Evolutionary conservation across 495 filamentous ascomycete genomes (phyloP).

Genomic region (Immersiella caudata): DNA sequence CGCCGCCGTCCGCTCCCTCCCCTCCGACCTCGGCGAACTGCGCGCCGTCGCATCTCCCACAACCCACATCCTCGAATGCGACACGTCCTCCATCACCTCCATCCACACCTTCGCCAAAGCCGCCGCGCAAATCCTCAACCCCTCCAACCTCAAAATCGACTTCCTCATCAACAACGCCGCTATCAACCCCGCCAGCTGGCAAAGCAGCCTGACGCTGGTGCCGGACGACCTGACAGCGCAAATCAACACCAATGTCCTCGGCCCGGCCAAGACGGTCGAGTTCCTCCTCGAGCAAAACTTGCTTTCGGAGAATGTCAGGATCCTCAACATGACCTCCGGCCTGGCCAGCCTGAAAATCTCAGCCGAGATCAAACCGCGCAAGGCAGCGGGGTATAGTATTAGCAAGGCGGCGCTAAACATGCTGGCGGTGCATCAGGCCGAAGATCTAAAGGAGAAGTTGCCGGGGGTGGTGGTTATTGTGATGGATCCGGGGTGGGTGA

Average conservation of each 20-base stretch:
- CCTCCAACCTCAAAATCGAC: slow-evolving; percentile 39
- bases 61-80: slow-evolving; percentile 51
- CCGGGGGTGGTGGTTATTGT: slow-evolving; percentile 51
- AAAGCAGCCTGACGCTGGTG: slow-evolving; percentile 42
- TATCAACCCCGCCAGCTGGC: slow-evolving; percentile 38
- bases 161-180: slow-evolving; percentile 50
- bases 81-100: slow-evolving; percentile 38
- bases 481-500: slow-evolving; percentile 65
- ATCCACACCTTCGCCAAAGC: slow-evolving; percentile 39
- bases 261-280: slow-evolving; percentile 44
- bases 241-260: slow-evolving; percentile 45
- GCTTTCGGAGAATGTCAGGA: slow-evolving; percentile 30
- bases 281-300: slow-evolving; percentile 31
- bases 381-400: slow-evolving; percentile 43
- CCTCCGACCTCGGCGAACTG: slow-evolving; percentile 37
- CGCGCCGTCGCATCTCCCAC: slow-evolving; percentile 32
- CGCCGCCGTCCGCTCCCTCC: slow-evolving; percentile 48
- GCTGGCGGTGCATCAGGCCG: slow-evolving; percentile 46
- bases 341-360: slow-evolving; percentile 35
- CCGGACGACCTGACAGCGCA: slow-evolving; percentile 36
- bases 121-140: slow-evolving; percentile 27
- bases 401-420: slow-evolving; percentile 49
- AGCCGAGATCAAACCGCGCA: slow-evolving; percentile 18
- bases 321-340: slow-evolving; percentile 47
- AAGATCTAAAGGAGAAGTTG: slow-evolving; percentile 35